Conservation (phyloP, 2,329 filamentous ascomycete species). For the Talaromyces islandicus region DNA sequence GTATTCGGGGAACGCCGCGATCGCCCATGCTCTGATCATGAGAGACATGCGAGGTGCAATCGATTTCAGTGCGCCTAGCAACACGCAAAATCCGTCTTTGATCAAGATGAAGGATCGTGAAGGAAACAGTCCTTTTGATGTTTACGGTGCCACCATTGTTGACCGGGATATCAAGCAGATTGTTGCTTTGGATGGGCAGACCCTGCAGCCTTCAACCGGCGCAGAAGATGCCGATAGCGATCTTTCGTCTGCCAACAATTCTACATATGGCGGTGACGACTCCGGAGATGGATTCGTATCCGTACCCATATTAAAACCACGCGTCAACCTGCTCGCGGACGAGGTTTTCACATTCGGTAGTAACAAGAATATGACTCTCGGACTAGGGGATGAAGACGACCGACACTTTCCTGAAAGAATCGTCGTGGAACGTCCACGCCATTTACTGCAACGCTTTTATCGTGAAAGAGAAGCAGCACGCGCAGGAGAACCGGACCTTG, state of each 20-base stretch:
- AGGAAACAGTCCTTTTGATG: slow-evolving; percentile 87
- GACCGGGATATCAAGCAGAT: slow-evolving; percentile 57
- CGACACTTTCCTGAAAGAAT: slow-evolving; percentile 88
- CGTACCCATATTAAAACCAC: slow-evolving; percentile 22
- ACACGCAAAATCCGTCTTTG: slow-evolving; percentile 58
- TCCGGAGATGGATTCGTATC: slow-evolving; percentile 23
- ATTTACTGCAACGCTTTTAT: slow-evolving; percentile 68
- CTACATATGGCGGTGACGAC: slow-evolving; percentile 43
- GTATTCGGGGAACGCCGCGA: slow-evolving; percentile 81
- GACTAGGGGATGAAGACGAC: slow-evolving; percentile 92
- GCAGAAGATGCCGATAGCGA: slow-evolving; percentile 43
- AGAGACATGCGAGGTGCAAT: slow-evolving; percentile 65
- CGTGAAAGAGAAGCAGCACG: slow-evolving; percentile 51
- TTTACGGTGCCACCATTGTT: slow-evolving; percentile 83
- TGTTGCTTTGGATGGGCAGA: slow-evolving; percentile 19
- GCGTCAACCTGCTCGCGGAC: slow-evolving; percentile 56
- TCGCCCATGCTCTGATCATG: slow-evolving; percentile 74
- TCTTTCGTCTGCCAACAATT: slow-evolving; percentile 21
- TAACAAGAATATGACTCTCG: slow-evolving; percentile 89
- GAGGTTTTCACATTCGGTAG: slow-evolving; percentile 93
- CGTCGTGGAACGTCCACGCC: slow-evolving; percentile 66
- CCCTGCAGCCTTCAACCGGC: slow-evolving; percentile 24
- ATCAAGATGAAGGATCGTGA: slow-evolving; percentile 96
- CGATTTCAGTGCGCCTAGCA: slow-evolving; percentile 52
- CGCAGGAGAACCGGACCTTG: slow-evolving; percentile 26